A percentile compares a stretch with the other conserved stretches of the same genome.
Evolutionary conservation across 257 asterid genomes (phyloP).

Genomic region (Primulina eburnea): DNA sequence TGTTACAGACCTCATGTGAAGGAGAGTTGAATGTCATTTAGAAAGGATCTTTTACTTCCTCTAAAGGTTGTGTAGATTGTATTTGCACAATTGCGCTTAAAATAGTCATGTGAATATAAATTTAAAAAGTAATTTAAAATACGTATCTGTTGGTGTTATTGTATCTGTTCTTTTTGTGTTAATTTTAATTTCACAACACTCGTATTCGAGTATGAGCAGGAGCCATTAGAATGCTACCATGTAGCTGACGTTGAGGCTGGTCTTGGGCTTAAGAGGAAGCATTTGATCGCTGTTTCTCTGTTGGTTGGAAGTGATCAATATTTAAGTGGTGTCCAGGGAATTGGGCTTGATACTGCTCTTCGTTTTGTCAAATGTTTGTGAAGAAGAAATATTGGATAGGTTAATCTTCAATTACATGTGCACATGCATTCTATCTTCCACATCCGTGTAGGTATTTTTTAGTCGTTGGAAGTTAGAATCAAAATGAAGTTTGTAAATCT

Average conservation of each 20-base stretch:
- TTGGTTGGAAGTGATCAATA: conserved; percentile 91
- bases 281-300: conserved; percentile 80
- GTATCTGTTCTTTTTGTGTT: background rate
- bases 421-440: conserved; percentile 5
- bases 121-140: too few species aligned
- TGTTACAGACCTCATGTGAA: conserved; percentile 7
- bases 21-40: background rate
- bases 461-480: background rate
- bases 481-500: conserved; percentile 5
- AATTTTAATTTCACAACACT: conserved; percentile 16
- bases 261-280: conserved; percentile 77
- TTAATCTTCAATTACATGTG: conserved; percentile 22
- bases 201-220: conserved; percentile 43
- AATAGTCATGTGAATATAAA: background rate
- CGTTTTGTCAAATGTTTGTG: conserved; percentile 79
- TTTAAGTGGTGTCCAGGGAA: conserved; percentile 71
- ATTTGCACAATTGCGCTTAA: background rate
- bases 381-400: conserved; percentile 73
- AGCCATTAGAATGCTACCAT: conserved; percentile 84
- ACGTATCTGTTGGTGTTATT: background rate
- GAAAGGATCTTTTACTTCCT: conserved; percentile 1
- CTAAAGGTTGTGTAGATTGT: background rate
- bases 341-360: conserved; percentile 79
- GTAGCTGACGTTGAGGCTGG: conserved; percentile 77
- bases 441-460: background rate